Evolutionary conservation across 306 rosid species (phyloP).

Genomic region (Comarum palustre): DNA sequence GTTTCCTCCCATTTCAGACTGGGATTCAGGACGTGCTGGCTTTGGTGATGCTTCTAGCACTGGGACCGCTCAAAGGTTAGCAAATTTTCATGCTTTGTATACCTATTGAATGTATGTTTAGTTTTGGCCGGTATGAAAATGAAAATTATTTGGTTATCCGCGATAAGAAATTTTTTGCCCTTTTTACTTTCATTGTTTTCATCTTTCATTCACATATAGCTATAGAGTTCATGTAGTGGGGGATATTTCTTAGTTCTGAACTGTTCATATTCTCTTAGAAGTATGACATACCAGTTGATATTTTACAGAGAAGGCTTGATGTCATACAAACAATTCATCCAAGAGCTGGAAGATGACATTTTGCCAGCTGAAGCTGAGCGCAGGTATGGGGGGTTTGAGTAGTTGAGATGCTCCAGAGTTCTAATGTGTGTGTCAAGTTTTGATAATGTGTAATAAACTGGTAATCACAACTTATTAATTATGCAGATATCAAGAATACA

Average conservation of each 20-base stretch:
- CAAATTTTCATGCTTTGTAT: not conserved
- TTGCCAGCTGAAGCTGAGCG: constrained; percentile 96
- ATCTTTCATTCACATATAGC: not conserved
- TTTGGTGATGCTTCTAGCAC: constrained; percentile 38
- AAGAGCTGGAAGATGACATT: constrained; percentile 98
- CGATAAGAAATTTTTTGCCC: not conserved
- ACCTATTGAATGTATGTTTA: not conserved
- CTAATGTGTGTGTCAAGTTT: not conserved
- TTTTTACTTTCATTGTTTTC: not conserved
- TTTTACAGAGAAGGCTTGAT: constrained; percentile 86
- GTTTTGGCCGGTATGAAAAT: constrained; percentile 5
- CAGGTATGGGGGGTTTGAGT: constrained; percentile 48
- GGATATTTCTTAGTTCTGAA: not conserved
- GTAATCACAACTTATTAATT: constrained; percentile 4
- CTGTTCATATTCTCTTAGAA: constrained; percentile 14
- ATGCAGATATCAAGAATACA: constrained; percentile 92
- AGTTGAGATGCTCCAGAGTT: constrained; percentile 6
- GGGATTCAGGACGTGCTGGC: constrained; percentile 50
- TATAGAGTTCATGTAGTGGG: not conserved
- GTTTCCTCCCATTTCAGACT: constrained; percentile 26
- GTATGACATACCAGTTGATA: constrained; percentile 23
- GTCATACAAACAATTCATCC: constrained; percentile 97
- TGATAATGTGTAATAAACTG: constrained; percentile 10
- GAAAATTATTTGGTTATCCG: not conserved
- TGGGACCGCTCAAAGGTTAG: constrained; percentile 49